A percentile compares a stretch with the other conserved stretches of the same genome.
phyloP scores from a whole-genome alignment of 2,329 filamentous ascomycete species.

The Sporothrix phasma region DNA sequence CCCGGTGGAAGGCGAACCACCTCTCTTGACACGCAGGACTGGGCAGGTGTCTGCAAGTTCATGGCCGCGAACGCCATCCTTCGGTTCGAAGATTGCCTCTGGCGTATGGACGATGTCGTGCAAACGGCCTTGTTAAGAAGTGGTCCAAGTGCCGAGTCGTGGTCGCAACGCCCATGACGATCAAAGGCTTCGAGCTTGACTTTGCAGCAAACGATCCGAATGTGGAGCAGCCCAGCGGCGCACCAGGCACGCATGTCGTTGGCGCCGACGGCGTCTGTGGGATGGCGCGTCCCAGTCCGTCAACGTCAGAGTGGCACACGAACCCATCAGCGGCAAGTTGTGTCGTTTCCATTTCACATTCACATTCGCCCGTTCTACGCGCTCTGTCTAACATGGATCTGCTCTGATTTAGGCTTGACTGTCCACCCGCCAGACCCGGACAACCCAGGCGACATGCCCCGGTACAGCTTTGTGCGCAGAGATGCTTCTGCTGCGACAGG shows the following conservation, averaged over 20 bases:
- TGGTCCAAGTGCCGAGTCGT: constrained; percentile 38
- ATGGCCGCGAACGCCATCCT: constrained; percentile 44
- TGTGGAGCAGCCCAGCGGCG: not conserved
- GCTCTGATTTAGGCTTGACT: constrained; percentile 19
- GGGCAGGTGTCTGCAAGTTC: constrained; percentile 39
- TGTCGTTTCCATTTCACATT: constrained; percentile 16
- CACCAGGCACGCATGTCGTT: not conserved
- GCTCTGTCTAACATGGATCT: not conserved
- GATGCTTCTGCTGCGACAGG: constrained; percentile 33
- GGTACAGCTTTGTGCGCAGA: constrained; percentile 43
- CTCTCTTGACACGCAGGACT: constrained; percentile 32
- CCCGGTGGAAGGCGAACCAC: constrained; percentile 28
- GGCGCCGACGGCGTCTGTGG: not conserved
- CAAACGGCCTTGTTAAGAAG: not conserved
- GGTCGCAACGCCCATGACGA: constrained; percentile 41
- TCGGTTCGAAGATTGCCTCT: constrained; percentile 45
- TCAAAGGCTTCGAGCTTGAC: constrained; percentile 41
- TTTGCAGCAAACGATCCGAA: not conserved
- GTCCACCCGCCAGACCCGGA: constrained; percentile 32
- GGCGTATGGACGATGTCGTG: constrained; percentile 28
- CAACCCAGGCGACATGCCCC: constrained; percentile 28
- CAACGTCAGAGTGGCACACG: constrained; percentile 21
- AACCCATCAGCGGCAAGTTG: constrained; percentile 38
- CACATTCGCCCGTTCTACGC: not conserved
- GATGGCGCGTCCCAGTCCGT: constrained; percentile 7